A percentile compares a stretch with the other conserved stretches of the same genome.
Conservation (phyloP, 164 flowering plant genomes). For the Cinnamomum micranthum region DNA sequence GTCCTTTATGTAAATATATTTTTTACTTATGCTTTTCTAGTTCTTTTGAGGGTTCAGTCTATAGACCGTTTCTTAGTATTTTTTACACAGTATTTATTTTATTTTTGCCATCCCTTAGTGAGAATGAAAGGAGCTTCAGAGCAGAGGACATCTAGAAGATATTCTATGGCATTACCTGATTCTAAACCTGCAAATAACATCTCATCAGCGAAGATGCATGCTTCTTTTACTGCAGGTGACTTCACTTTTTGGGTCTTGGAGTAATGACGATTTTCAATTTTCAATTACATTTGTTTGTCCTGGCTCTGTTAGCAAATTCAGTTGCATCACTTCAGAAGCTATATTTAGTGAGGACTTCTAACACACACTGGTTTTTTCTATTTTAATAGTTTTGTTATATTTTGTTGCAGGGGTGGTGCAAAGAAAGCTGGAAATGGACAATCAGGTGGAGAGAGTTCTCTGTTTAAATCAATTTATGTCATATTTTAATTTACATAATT, state of each 20-base stretch:
- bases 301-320: too few relatives aligned
- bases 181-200: conserved; percentile 37
- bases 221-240: conserved; percentile 45
- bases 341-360: too few relatives aligned
- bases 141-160: conserved; percentile 46
- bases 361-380: not conserved
- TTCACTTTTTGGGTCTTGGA: not conserved
- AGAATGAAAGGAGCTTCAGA: conserved; percentile 8
- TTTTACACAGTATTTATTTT: conserved; percentile 21
- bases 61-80: not conserved
- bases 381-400: not conserved
- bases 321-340: too few relatives aligned
- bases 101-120: conserved; percentile 2
- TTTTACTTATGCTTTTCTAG: not conserved
- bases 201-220: conserved; percentile 39
- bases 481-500: not conserved
- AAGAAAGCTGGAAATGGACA: conserved; percentile 68
- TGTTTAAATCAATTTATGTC: not conserved
- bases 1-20: conserved; percentile 4
- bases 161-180: conserved; percentile 36
- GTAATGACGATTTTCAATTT: too few relatives aligned
- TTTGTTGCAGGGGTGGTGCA: conserved; percentile 70
- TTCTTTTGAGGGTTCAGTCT: not conserved
- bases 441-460: conserved; percentile 19
- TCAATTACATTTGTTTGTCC: too few relatives aligned